phyloP scores from a whole-genome alignment of 2,329 filamentous ascomycete species.

The Mycogone perniciosa region DNA sequence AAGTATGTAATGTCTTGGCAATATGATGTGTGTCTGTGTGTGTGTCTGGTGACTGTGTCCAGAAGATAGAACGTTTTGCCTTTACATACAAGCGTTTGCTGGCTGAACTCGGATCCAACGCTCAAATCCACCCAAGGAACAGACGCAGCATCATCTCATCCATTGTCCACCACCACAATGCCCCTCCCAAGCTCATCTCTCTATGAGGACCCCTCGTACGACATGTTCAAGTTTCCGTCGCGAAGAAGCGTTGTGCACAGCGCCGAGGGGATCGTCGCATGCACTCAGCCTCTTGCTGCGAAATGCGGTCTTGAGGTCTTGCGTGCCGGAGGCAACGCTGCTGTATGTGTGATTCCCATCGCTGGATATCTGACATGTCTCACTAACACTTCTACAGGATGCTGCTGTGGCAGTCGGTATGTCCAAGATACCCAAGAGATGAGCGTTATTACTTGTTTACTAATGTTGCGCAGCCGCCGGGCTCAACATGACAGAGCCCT shows the following conservation, averaged over 20 bases:
- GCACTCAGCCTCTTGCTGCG: conserved; percentile 81
- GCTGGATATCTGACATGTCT: not conserved
- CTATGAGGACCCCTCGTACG: conserved; percentile 38
- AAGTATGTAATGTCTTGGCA: no score
- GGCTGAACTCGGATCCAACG: no score
- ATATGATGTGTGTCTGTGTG: no score
- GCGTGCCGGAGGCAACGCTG: conserved; percentile 86
- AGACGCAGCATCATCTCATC: not conserved
- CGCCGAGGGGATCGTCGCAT: conserved; percentile 84
- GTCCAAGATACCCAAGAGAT: not conserved
- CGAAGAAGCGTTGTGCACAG: conserved; percentile 90
- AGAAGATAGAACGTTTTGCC: no score
- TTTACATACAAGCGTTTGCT: no score
- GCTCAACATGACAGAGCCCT: conserved; percentile 88
- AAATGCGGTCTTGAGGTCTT: conserved; percentile 81
- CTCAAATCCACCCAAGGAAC: not conserved
- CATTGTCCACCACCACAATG: conserved; percentile 24
- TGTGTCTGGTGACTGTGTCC: no score
- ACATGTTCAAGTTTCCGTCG: conserved; percentile 64
- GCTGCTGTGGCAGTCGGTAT: conserved; percentile 87
- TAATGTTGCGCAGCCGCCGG: conserved; percentile 59
- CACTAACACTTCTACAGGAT: conserved; percentile 50
- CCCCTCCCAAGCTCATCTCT: conserved; percentile 41
- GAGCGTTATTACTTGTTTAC: not conserved
- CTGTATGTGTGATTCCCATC: conserved; percentile 50